Percentiles rank a stretch among this genome's conserved stretches.
These are phyloP conservation scores for Leccinum broughii DNA, from an alignment of 768 basidiomycete species.

Conservation along the genomic window DNA sequence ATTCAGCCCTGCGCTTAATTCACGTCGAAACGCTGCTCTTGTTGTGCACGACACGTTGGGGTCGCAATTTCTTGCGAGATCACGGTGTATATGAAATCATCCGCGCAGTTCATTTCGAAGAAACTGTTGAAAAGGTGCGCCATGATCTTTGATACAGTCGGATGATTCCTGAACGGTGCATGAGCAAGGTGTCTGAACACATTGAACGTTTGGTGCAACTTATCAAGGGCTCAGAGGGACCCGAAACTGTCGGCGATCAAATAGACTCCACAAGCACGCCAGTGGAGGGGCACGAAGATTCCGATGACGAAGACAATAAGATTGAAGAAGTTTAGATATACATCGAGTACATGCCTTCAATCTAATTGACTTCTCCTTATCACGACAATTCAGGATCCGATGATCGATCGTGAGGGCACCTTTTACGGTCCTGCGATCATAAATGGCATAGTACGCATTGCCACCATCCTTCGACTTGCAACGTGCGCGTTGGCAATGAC, in stretches of 20 bases:
- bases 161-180: not conserved
- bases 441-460: not conserved
- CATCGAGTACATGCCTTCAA: conserved; percentile 17
- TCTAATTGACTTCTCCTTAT: conserved; percentile 8
- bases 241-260: conserved; percentile 43
- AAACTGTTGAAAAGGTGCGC: conserved; percentile 74
- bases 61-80: conserved; percentile 74
- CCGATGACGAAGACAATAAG: conserved; percentile 66
- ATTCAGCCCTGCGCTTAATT: conserved; percentile 72
- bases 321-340: conserved; percentile 70
- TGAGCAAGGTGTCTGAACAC: conserved; percentile 71
- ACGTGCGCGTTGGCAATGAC: not conserved
- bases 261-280: conserved; percentile 26
- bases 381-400: conserved; percentile 1
- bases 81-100: conserved; percentile 89
- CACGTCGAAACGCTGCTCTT: conserved; percentile 90
- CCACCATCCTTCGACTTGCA: not conserved
- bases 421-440: not conserved
- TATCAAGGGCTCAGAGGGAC: conserved; percentile 76
- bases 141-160: not conserved
- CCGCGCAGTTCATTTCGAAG: conserved; percentile 72
- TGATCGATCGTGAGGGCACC: conserved; percentile 1
- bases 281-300: conserved; percentile 27
- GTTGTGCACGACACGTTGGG: conserved; percentile 87
- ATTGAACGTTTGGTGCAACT: conserved; percentile 87